Conservation (phyloP, 1,139 yeast species). For the Pneumocystis murina region DNA sequence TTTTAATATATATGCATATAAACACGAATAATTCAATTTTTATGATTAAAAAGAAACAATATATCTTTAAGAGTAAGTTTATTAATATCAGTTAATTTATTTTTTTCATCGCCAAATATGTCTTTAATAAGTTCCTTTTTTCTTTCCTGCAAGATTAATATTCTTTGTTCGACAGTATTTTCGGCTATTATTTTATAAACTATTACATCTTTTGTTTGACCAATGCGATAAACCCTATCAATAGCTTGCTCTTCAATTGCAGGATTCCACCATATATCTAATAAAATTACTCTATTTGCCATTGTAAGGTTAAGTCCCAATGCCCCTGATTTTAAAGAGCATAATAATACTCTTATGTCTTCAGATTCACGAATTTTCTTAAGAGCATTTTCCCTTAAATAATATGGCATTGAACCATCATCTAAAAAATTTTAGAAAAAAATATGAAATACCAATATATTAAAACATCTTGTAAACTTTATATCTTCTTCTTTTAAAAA, state of each 20-base stretch:
- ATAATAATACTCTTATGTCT: slow-evolving; percentile 29
- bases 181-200: slow-evolving; percentile 92
- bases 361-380: slow-evolving; percentile 4
- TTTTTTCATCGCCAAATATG: neutral
- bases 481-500: slow-evolving; percentile 37
- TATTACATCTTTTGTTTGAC: slow-evolving; percentile 64
- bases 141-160: slow-evolving; percentile 46
- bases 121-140: slow-evolving; percentile 27
- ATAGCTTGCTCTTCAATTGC: slow-evolving; percentile 45
- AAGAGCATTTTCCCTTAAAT: slow-evolving; percentile 7
- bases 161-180: slow-evolving; percentile 95
- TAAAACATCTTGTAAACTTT: slow-evolving; percentile 31
- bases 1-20: too few relatives aligned
- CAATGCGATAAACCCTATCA: slow-evolving; percentile 47
- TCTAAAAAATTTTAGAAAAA: neutral
- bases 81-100: neutral
- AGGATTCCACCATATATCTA: slow-evolving; percentile 59
- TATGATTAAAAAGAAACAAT: neutral
- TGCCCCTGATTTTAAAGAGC: slow-evolving; percentile 44
- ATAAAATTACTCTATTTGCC: slow-evolving; percentile 40
- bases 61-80: neutral
- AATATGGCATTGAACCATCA: slow-evolving; percentile 13
- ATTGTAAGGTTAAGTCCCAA: slow-evolving; percentile 43
- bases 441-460: neutral
- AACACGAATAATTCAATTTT: neutral